Evolutionary conservation across 495 filamentous ascomycete genomes (phyloP).

Genomic region (Lophiostoma macrostomum): DNA sequence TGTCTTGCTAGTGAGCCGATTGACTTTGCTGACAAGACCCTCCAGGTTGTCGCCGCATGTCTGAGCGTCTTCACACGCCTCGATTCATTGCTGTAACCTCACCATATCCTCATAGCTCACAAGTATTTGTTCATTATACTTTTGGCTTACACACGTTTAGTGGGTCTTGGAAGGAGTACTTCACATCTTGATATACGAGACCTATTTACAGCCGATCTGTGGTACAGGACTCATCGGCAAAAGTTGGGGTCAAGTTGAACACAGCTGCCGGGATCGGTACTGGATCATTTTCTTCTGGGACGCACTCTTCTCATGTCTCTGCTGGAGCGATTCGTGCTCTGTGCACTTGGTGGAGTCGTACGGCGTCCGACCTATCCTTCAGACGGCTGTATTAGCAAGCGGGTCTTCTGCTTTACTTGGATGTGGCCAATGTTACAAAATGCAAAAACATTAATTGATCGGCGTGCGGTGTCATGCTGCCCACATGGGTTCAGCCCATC

Average conservation of each 20-base stretch:
- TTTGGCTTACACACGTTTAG: no score
- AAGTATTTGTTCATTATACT: no score
- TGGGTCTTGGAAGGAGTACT: no score
- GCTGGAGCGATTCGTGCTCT: constrained; percentile 18
- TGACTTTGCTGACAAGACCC: constrained; percentile 11
- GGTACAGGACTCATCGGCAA: no score
- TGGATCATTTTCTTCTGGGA: not conserved
- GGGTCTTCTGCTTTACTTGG: constrained; percentile 12
- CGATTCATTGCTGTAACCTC: constrained; percentile 77
- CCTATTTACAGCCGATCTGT: no score
- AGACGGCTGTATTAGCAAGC: constrained; percentile 31
- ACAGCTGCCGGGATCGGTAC: not conserved
- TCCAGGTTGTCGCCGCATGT: constrained; percentile 83
- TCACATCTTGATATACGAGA: no score
- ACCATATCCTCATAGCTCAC: no score
- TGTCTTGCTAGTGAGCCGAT: not conserved
- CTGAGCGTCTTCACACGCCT: constrained; percentile 95
- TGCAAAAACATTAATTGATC: not conserved
- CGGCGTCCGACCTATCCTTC: constrained; percentile 21
- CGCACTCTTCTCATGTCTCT: constrained; percentile 13
- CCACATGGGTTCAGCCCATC: no score
- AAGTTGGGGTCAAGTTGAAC: no score
- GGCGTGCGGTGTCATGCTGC: no score
- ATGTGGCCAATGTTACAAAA: constrained; percentile 24
- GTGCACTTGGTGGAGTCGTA: constrained; percentile 5